Evolutionary conservation across 495 filamentous ascomycete species (phyloP), one percentile per base, ranked within the genome.

Genomic region (Penicillium mononematosum): DNA sequence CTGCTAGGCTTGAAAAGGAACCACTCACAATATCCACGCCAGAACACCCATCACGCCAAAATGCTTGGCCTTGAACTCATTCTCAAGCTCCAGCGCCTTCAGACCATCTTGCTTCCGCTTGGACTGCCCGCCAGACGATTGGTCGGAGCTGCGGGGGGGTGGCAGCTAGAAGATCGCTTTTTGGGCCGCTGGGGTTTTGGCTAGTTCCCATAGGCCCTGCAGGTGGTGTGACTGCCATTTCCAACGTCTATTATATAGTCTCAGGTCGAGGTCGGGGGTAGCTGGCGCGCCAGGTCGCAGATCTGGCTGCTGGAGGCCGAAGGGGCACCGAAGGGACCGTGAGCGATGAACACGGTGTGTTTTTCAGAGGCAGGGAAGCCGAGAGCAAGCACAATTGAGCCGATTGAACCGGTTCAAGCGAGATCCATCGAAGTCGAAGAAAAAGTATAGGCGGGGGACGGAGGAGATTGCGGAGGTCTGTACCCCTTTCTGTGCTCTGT

Each of bases 11-110:
- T 34, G 16, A 22, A 12, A 19, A 11, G 7, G 12, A 12, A 25
- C 2, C n/a, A 65, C 75, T 77, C 65, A 78, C 75, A 76, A 46
- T 50, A 78, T 71, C 76, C 76, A 78, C 16, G 53, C 59, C 50
- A 78, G 62, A 43, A 77, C 68, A 34, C 74, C 75, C 42, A 78
- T 45, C n/a, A 74, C 59, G 27, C 75, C 68, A 29, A 76, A 19
- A 41, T 78, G 76, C 45, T 72, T 77, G 6, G 54, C 43, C 57
- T 74, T 78, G 51, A 78, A 78, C 36, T 77, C 72, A 55, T 58
- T 52, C 58, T 77, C 76, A 49, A 70, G 55, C 41, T 61, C 51
- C 56, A 58, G 57, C 17, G 61, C 53, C 45, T 62, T 61, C 22
- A 58, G 49, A 16, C 50, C 66, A 46, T 29, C 56, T 49, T 49